Evolutionary conservation across 1,284 basidiomycete genomes (phyloP).

Genomic region (Pseudomicrostroma phylloplanum): DNA sequence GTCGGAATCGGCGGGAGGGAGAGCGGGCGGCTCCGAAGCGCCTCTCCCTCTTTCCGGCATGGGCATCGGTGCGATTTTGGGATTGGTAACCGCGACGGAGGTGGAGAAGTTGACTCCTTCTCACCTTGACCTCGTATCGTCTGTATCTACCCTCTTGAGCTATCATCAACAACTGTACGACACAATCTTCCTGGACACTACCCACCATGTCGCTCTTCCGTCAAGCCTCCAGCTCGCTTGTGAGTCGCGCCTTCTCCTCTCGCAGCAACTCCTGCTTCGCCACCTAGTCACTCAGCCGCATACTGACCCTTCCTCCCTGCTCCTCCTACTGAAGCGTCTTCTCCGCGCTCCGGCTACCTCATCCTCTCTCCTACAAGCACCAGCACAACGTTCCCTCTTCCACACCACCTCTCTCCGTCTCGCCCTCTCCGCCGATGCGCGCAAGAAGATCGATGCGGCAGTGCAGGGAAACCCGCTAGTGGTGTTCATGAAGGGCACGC

Average conservation of each 20-base stretch:
- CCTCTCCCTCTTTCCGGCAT: no score
- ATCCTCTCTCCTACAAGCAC: background rate
- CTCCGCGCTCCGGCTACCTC: background rate
- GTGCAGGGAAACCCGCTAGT: conserved; percentile 70
- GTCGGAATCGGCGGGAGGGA: no score
- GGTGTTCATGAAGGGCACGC: conserved; percentile 87
- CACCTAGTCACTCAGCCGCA: background rate
- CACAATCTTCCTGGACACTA: background rate
- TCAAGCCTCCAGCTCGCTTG: background rate
- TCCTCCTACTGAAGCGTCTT: background rate
- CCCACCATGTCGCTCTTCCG: conserved; percentile 1
- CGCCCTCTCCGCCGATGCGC: conserved; percentile 52
- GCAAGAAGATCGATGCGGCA: conserved; percentile 54
- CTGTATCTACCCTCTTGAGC: background rate
- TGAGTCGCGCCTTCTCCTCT: background rate
- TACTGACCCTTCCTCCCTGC: background rate
- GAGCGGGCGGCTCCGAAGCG: no score
- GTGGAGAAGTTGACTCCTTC: no score
- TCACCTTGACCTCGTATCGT: no score
- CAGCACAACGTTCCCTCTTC: conserved; percentile 9
- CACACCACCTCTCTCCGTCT: conserved; percentile 7
- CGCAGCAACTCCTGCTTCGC: background rate
- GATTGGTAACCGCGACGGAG: no score
- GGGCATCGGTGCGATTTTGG: no score
- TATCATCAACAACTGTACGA: background rate